These are phyloP conservation scores for Aspergillus ustus DNA, from an alignment of 2,329 filamentous ascomycete species.

Conservation along the genomic window DNA sequence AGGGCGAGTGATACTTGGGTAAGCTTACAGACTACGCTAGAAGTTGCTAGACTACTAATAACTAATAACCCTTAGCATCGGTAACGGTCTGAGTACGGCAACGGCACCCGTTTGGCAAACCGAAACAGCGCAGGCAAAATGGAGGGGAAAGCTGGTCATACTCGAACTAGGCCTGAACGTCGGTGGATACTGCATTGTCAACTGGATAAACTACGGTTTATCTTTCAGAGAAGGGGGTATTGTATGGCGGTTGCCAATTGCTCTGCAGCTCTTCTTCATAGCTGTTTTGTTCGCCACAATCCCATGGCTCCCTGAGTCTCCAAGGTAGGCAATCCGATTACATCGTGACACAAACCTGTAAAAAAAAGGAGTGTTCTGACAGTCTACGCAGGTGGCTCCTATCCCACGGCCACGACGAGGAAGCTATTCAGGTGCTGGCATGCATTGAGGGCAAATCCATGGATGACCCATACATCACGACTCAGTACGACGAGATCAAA, in stretches of 20 bases:
- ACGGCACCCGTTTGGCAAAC: constrained; percentile 56
- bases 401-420: constrained; percentile 46
- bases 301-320: constrained; percentile 43
- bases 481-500: constrained; percentile 52
- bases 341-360: not conserved
- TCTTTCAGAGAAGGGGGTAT: constrained; percentile 43
- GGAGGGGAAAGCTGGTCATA: constrained; percentile 31
- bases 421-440: constrained; percentile 54
- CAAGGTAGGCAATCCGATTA: constrained; percentile 22
- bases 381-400: constrained; percentile 47
- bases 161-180: constrained; percentile 33
- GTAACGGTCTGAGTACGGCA: constrained; percentile 52
- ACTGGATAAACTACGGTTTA: constrained; percentile 50
- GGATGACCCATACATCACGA: constrained; percentile 51
- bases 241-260: constrained; percentile 35
- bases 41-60: not conserved
- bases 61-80: not conserved
- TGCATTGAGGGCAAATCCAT: constrained; percentile 52
- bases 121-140: constrained; percentile 52
- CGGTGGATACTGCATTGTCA: constrained; percentile 49
- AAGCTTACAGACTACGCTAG: not conserved
- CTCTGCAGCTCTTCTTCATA: not conserved
- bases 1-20: constrained; percentile 46
- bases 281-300: constrained; percentile 28
- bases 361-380: too few species aligned